Conservation (phyloP, 225 moss, liverwort and hornwort genomes). For the Thuidium tamariscinum region DNA sequence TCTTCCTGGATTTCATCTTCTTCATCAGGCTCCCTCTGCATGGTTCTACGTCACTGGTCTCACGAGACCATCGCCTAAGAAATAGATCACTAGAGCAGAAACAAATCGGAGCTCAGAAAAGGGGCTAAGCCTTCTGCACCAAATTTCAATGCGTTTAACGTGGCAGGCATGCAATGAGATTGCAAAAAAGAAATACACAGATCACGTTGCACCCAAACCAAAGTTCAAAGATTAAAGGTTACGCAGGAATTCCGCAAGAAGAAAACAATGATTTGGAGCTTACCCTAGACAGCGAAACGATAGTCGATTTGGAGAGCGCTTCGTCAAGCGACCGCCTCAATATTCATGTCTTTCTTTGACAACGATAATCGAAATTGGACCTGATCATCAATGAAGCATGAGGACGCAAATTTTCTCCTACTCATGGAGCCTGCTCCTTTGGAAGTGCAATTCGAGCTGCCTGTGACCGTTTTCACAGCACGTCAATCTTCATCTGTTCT, state of each 20-base stretch:
- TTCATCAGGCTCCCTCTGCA: constrained; percentile 22
- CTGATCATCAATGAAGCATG: neutral
- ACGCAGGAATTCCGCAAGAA: neutral
- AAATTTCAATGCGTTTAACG: neutral
- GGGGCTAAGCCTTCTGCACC: neutral
- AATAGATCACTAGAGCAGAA: neutral
- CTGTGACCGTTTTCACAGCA: neutral
- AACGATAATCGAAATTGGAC: neutral
- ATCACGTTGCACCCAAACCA: neutral
- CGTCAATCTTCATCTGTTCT: neutral
- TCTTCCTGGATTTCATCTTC: constrained; percentile 38
- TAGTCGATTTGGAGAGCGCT: neutral
- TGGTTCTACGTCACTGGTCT: constrained; percentile 13
- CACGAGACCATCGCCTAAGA: constrained; percentile 5
- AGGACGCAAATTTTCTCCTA: neutral
- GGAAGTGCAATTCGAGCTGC: neutral
- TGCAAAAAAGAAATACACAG: neutral
- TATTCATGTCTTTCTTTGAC: neutral
- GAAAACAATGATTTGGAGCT: neutral
- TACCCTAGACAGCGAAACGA: neutral
- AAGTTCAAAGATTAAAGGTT: neutral
- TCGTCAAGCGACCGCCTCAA: neutral
- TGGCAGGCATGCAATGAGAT: neutral
- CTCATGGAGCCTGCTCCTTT: neutral
- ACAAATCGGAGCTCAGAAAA: neutral